phyloP scores from a whole-genome alignment of 2,329 filamentous ascomycete species.

The Cladosporium sp. region DNA sequence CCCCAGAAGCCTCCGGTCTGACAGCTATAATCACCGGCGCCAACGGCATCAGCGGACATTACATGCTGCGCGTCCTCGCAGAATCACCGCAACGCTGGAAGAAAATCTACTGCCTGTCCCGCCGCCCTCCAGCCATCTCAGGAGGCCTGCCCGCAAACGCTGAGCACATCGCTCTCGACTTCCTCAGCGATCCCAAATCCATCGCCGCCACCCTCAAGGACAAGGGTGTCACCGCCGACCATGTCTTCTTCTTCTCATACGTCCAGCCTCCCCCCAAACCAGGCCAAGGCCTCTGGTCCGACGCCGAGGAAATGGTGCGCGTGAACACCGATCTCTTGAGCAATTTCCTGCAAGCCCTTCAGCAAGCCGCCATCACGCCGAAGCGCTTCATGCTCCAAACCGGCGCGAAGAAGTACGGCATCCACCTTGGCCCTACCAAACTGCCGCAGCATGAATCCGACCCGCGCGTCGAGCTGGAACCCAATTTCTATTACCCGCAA shows the following conservation, averaged over 20 bases:
- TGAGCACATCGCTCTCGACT: conserved; percentile 34
- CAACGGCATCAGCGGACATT: conserved; percentile 51
- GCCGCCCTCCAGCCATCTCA: conserved; percentile 39
- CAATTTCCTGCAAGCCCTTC: conserved; percentile 48
- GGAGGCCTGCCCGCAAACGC: conserved; percentile 24
- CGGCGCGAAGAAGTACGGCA: conserved; percentile 50
- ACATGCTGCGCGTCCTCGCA: conserved; percentile 47
- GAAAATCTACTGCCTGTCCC: conserved; percentile 50
- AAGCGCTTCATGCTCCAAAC: conserved; percentile 50
- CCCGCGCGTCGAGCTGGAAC: conserved; percentile 40
- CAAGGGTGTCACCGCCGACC: conserved; percentile 35
- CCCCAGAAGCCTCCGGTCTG: conserved; percentile 37
- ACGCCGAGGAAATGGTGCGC: conserved; percentile 47
- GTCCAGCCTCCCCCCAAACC: conserved; percentile 47
- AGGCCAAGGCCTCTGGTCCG: conserved; percentile 44
- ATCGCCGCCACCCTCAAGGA: conserved; percentile 34
- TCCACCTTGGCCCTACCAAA: conserved; percentile 45
- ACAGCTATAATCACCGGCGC: conserved; percentile 52
- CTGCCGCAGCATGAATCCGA: conserved; percentile 47
- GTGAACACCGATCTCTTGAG: conserved; percentile 47
- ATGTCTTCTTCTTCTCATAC: conserved; percentile 54
- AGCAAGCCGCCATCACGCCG: conserved; percentile 39
- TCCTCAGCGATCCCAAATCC: conserved; percentile 34
- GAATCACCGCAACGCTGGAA: conserved; percentile 47
- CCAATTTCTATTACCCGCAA: conserved; percentile 55